Percentiles rank a stretch among this genome's conserved stretches.
phyloP scores from a whole-genome alignment of 2,329 filamentous ascomycete species.

The Cercospora sp. region DNA sequence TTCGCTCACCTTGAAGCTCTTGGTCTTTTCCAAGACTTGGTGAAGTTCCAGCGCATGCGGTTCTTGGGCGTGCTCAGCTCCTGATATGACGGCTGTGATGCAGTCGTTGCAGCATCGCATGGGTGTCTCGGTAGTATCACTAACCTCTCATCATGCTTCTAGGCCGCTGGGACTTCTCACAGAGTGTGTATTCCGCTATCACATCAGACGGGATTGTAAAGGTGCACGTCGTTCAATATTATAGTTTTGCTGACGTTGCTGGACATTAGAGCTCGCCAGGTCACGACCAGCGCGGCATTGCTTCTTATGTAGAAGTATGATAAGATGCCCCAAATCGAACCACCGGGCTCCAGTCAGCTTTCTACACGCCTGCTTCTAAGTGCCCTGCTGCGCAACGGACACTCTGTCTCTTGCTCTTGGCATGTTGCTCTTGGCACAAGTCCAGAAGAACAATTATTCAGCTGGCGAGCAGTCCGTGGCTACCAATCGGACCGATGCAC shows the following conservation, averaged over 20 bases:
- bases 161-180: not conserved
- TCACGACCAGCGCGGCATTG: not conserved
- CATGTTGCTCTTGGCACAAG: not conserved
- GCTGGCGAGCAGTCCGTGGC: not conserved
- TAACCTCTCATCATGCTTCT: not conserved
- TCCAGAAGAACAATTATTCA: not conserved
- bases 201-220: not conserved
- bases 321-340: not conserved
- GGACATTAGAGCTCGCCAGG: not conserved
- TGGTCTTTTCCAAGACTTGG: not conserved
- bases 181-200: not conserved
- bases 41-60: not conserved
- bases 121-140: not conserved
- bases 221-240: not conserved
- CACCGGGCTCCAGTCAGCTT: not conserved
- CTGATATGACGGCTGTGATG: not conserved
- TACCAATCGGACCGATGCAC: not conserved
- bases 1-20: not conserved
- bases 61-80: not conserved
- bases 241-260: not conserved
- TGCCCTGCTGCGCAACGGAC: not conserved
- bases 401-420: not conserved
- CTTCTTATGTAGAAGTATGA: not conserved
- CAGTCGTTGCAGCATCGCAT: not conserved
- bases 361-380: not conserved